Percentiles rank a stretch among this genome's conserved stretches.
Conservation (phyloP, 2,329 filamentous ascomycete genomes). For the Verticillium longisporum region DNA sequence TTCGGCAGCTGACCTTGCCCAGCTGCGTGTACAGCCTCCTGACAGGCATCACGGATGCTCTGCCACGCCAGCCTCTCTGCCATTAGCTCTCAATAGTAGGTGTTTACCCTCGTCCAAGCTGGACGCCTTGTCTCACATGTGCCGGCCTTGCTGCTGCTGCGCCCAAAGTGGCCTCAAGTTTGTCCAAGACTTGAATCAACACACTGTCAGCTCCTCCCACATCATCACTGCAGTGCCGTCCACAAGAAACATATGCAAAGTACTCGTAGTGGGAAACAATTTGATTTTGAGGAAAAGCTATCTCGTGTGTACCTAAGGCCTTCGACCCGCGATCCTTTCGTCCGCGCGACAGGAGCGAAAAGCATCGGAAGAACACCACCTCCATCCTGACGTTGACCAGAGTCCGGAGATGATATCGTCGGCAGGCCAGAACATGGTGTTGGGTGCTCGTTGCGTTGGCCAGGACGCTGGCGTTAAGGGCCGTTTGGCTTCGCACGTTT, state of each 20-base stretch:
- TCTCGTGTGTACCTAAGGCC: background rate
- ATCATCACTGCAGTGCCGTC: no score
- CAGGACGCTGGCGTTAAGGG: no score
- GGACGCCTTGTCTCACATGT: background rate
- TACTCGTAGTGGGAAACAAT: background rate
- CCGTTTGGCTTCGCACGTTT: no score
- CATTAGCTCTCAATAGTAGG: background rate
- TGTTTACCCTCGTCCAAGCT: no score
- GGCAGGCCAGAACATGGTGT: no score
- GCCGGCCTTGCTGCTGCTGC: no score
- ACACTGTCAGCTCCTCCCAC: no score
- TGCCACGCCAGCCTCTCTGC: background rate
- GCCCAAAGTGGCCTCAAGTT: no score
- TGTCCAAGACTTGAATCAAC: no score
- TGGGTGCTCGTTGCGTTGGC: no score
- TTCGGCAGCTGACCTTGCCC: background rate
- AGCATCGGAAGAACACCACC: background rate
- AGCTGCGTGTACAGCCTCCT: constrained; percentile 6
- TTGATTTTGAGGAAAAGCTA: background rate
- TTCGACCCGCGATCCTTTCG: background rate
- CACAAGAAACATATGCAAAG: background rate
- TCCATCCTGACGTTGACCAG: background rate
- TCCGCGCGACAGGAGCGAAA: background rate
- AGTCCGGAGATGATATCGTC: no score
- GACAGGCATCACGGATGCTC: background rate